Evolutionary conservation across 2,329 filamentous ascomycete genomes (phyloP).

Genomic region (Colletotrichum caudatum): DNA sequence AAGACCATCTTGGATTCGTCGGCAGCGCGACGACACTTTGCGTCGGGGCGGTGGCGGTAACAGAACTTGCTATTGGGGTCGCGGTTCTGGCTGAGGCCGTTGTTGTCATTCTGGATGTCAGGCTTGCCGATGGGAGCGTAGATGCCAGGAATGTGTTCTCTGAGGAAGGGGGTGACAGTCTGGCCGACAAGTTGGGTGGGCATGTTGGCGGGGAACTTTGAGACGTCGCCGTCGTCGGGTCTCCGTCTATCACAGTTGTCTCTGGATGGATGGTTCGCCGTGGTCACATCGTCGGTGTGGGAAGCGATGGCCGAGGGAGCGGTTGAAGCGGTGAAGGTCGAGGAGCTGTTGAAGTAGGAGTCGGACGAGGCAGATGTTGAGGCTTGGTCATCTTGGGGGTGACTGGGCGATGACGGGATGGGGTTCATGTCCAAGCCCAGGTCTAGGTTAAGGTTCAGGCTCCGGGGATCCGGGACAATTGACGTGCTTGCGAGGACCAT

Average conservation of each 20-base stretch:
- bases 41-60: slow-evolving; percentile 93
- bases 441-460: slow-evolving; percentile 25
- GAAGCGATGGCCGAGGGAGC: slow-evolving; percentile 1
- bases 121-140: slow-evolving; percentile 83
- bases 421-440: slow-evolving; percentile 11
- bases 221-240: slow-evolving; percentile 62
- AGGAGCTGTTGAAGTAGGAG: slow-evolving; percentile 36
- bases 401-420: slow-evolving; percentile 31
- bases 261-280: slow-evolving; percentile 42
- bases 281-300: slow-evolving; percentile 35
- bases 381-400: slow-evolving; percentile 30
- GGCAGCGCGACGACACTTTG: slow-evolving; percentile 91
- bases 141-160: slow-evolving; percentile 88
- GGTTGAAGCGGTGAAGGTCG: slow-evolving; percentile 32
- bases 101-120: slow-evolving; percentile 58
- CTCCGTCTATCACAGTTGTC: slow-evolving; percentile 65
- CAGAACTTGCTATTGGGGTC: slow-evolving; percentile 90
- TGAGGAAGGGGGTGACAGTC: slow-evolving; percentile 88
- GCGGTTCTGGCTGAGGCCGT: slow-evolving; percentile 31
- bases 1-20: slow-evolving; percentile 97
- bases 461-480: slow-evolving; percentile 40
- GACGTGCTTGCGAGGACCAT: slow-evolving; percentile 42
- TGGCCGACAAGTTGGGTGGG: slow-evolving; percentile 76
- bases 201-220: slow-evolving; percentile 65
- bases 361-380: slow-evolving; percentile 18